Conservation (phyloP, 768 basidiomycete genomes). For the Tubosaeta sp. region DNA sequence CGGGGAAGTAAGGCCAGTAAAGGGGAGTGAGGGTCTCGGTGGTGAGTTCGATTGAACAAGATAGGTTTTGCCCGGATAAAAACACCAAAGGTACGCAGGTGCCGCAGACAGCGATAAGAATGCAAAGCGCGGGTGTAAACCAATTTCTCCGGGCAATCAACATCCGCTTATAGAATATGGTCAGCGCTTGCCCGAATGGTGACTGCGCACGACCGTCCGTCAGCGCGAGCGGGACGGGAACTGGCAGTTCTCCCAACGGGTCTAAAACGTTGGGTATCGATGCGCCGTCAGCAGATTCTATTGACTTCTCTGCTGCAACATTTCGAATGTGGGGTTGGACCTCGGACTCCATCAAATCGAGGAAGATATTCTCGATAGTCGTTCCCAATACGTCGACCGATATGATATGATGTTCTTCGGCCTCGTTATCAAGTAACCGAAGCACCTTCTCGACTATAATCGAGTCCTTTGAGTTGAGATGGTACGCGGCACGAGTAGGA, state of each 20-base stretch:
- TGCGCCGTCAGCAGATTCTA: constrained; percentile 6
- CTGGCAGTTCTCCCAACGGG: background rate
- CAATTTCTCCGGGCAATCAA: constrained; percentile 64
- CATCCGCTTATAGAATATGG: constrained; percentile 68
- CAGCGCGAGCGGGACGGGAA: constrained; percentile 24
- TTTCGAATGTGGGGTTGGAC: constrained; percentile 15
- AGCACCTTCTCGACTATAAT: constrained; percentile 52
- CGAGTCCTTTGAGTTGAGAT: constrained; percentile 59
- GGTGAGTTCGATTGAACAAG: constrained; percentile 43
- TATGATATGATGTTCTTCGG: constrained; percentile 33
- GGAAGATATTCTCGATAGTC: constrained; percentile 79
- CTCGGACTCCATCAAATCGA: constrained; percentile 57
- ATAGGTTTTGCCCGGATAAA: constrained; percentile 46
- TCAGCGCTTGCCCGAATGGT: constrained; percentile 61
- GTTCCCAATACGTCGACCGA: constrained; percentile 70
- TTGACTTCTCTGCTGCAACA: constrained; percentile 21
- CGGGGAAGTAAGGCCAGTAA: constrained; percentile 50
- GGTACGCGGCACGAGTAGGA: constrained; percentile 45
- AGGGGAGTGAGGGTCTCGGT: constrained; percentile 41
- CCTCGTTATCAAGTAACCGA: constrained; percentile 47
- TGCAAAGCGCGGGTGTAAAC: constrained; percentile 56
- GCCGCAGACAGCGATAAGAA: constrained; percentile 55
- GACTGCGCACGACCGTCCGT: constrained; percentile 49
- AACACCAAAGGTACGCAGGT: constrained; percentile 66
- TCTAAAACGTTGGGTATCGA: constrained; percentile 1